These are phyloP conservation scores for Megacollybia marginata DNA, from an alignment of 768 basidiomycete genomes.

Conservation along the genomic window DNA sequence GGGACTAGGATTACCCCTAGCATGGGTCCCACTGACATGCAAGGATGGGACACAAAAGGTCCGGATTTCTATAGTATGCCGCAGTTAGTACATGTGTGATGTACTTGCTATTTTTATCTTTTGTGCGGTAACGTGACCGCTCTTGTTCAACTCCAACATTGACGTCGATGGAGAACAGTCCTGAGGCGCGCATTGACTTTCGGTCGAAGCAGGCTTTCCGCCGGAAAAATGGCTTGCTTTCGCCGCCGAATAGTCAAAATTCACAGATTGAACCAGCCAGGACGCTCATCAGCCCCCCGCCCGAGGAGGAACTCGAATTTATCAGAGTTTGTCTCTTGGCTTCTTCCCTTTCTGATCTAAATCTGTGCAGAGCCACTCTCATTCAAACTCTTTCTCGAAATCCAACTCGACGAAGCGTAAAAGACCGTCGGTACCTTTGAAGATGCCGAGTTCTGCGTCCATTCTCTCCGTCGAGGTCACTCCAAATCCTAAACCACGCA, in stretches of 20 bases:
- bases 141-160: too few relatives aligned
- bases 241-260: slow-evolving; percentile 5
- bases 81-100: too few relatives aligned
- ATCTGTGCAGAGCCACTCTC: not conserved
- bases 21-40: slow-evolving; percentile 27
- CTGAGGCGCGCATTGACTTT: too few relatives aligned
- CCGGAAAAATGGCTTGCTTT: slow-evolving; percentile 2
- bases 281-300: slow-evolving; percentile 52
- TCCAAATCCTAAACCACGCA: slow-evolving; percentile 58
- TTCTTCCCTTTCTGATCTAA: slow-evolving; percentile 10
- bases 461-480: slow-evolving; percentile 32
- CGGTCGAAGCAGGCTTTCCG: too few relatives aligned
- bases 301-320: slow-evolving; percentile 41
- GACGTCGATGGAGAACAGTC: too few relatives aligned
- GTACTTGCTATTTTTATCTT: too few relatives aligned
- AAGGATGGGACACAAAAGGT: slow-evolving; percentile 22
- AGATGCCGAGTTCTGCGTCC: slow-evolving; percentile 9
- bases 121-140: too few relatives aligned
- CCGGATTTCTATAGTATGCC: too few relatives aligned
- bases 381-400: not conserved
- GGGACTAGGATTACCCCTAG: slow-evolving; percentile 31
- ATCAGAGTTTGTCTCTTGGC: slow-evolving; percentile 9
- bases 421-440: slow-evolving; percentile 7
- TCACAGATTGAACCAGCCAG: slow-evolving; percentile 5
- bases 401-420: slow-evolving; percentile 7